Conservation (phyloP, 1,139 yeast genomes). For the Protomyces arabidopsidicola region DNA sequence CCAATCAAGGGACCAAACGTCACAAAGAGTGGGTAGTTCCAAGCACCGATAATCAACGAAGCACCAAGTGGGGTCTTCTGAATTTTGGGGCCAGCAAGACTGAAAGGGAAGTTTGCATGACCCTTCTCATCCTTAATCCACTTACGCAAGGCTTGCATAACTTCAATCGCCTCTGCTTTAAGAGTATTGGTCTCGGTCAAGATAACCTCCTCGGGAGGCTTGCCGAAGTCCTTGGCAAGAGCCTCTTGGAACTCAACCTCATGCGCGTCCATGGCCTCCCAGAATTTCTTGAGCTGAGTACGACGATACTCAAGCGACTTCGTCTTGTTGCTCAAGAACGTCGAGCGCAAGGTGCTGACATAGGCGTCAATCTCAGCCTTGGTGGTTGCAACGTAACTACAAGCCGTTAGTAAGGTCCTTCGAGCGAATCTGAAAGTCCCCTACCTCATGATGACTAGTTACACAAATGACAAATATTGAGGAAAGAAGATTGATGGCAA, state of each 20-base stretch:
- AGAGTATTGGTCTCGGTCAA: slow-evolving; percentile 54
- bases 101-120: slow-evolving; percentile 19
- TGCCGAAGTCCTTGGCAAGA: slow-evolving; percentile 59
- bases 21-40: slow-evolving; percentile 75
- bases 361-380: slow-evolving; percentile 13
- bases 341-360: slow-evolving; percentile 1
- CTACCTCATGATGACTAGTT: background rate
- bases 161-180: slow-evolving; percentile 54
- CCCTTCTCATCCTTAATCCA: slow-evolving; percentile 56
- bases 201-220: slow-evolving; percentile 58
- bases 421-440: background rate
- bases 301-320: slow-evolving; percentile 56
- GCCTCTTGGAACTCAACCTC: slow-evolving; percentile 55
- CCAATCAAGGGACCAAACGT: slow-evolving; percentile 65
- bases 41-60: slow-evolving; percentile 42
- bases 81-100: slow-evolving; percentile 4
- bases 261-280: slow-evolving; percentile 61
- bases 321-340: slow-evolving; percentile 51
- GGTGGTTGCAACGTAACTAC: slow-evolving; percentile 3
- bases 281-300: slow-evolving; percentile 62
- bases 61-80: slow-evolving; percentile 25
- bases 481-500: too few relatives aligned
- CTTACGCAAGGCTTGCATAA: slow-evolving; percentile 55
- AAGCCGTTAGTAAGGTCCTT: background rate
- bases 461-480: too few relatives aligned